Conservation (phyloP, 2,329 filamentous ascomycete genomes). For the Colletotrichum plurivorum region DNA sequence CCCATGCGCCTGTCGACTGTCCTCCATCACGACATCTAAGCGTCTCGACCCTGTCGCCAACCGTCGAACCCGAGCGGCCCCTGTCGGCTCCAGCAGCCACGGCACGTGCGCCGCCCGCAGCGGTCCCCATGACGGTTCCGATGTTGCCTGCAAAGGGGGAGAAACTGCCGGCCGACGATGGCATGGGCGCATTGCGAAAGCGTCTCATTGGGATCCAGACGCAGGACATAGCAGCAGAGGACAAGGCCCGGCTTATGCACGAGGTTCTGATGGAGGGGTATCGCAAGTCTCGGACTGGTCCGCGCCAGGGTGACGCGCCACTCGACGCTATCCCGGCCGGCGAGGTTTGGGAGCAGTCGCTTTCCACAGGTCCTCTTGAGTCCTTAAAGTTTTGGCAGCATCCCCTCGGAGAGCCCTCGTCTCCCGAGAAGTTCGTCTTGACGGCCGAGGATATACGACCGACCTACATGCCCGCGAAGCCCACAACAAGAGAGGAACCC, state of each 20-base stretch:
- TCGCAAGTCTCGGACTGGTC: conserved; percentile 50
- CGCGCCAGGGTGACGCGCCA: conserved; percentile 14
- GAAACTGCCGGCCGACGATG: conserved; percentile 81
- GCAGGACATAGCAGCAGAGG: conserved; percentile 67
- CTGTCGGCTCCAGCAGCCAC: conserved; percentile 34
- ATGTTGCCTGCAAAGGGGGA: conserved; percentile 21
- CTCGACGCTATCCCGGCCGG: conserved; percentile 39
- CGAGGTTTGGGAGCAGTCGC: conserved; percentile 55
- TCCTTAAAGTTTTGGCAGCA: conserved; percentile 73
- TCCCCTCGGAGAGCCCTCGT: conserved; percentile 55
- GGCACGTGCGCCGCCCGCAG: conserved; percentile 14
- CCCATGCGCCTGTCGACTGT: conserved; percentile 44
- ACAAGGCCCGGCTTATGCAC: conserved; percentile 82
- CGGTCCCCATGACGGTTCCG: conserved; percentile 14
- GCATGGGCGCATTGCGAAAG: conserved; percentile 77
- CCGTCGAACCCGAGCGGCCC: conserved; percentile 27
- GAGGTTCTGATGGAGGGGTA: conserved; percentile 79
- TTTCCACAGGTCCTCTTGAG: conserved; percentile 62
- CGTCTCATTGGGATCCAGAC: conserved; percentile 79
- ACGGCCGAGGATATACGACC: conserved; percentile 74
- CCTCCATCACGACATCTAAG: conserved; percentile 49
- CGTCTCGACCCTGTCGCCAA: conserved; percentile 52
- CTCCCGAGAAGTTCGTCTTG: conserved; percentile 62
- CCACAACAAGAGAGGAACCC: conserved; percentile 60
- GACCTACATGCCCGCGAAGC: conserved; percentile 74